Conservation (phyloP, 2,329 filamentous ascomycete genomes). For the Immersiporthe knoxdaviesiana region DNA sequence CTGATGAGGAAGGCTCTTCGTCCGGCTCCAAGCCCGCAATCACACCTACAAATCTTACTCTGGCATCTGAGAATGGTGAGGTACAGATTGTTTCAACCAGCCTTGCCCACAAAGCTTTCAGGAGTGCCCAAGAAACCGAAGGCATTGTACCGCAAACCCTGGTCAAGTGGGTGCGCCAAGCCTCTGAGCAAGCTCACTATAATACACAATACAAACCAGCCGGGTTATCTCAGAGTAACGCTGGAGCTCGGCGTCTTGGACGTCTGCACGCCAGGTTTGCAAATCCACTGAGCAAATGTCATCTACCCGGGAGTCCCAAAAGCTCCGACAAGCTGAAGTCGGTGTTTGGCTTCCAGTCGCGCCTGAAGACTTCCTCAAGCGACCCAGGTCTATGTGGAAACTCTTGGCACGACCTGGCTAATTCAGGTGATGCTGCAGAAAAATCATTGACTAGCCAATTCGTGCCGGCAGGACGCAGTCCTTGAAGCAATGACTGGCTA, state of each 20-base stretch:
- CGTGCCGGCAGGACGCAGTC: not conserved
- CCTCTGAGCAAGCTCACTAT: not conserved
- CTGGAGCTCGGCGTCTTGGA: not conserved
- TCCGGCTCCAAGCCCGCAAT: not conserved
- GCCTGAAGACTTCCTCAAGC: not conserved
- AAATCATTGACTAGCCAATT: not conserved
- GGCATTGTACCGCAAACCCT: not conserved
- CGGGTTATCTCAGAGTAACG: not conserved
- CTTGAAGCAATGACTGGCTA: not conserved
- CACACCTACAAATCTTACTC: too few species aligned
- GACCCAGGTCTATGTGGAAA: not conserved
- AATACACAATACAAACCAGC: not conserved
- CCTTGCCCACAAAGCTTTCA: not conserved
- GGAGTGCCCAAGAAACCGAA: too few species aligned
- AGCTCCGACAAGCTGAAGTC: too few species aligned
- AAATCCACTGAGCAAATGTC: not conserved
- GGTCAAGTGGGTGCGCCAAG: not conserved
- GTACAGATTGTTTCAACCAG: not conserved
- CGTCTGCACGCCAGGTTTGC: not conserved
- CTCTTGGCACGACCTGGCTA: not conserved
- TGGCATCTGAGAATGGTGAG: not conserved
- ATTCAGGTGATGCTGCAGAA: not conserved
- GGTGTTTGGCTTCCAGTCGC: not conserved
- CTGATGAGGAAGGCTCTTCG: not conserved
- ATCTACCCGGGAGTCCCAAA: not conserved